These are phyloP conservation scores for Eucalyptus globulus DNA, from an alignment of 345 rosid species.

Conservation along the genomic window DNA sequence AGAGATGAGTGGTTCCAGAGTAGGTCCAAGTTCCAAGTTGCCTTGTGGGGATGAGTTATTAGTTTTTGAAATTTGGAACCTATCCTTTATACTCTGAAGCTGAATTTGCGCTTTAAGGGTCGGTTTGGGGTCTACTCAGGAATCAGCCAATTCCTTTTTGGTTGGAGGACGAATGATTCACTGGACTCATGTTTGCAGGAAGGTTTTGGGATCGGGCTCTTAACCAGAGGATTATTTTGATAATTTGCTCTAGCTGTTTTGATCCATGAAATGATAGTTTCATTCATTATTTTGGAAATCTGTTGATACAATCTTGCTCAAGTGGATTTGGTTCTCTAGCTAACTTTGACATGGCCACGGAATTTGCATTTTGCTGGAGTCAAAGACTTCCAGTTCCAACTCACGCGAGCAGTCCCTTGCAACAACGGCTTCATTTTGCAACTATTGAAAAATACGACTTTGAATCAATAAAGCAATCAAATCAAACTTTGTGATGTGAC, in stretches of 20 bases:
- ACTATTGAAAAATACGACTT: too few relatives aligned
- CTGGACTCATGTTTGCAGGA: neutral
- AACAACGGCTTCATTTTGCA: neutral
- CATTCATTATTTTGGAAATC: neutral
- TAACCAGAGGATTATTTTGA: neutral
- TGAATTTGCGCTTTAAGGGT: neutral
- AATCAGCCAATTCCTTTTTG: neutral
- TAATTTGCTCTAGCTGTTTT: neutral
- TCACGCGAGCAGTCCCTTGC: neutral
- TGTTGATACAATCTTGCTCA: neutral
- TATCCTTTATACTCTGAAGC: neutral
- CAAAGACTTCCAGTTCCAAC: neutral
- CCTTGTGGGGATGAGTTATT: neutral
- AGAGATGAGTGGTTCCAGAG: neutral
- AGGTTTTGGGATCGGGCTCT: neutral
- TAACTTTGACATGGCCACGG: neutral
- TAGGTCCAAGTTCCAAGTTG: neutral
- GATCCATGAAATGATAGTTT: neutral
- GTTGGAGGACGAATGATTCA: neutral
- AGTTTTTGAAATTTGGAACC: neutral
- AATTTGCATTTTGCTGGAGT: neutral
- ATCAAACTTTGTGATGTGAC: rapidly evolving
- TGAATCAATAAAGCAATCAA: too few relatives aligned
- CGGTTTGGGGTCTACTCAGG: neutral
- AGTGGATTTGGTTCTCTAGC: neutral